Evolutionary conservation across 106 monocot species (phyloP).

Genomic region (Agapanthus africanus): DNA sequence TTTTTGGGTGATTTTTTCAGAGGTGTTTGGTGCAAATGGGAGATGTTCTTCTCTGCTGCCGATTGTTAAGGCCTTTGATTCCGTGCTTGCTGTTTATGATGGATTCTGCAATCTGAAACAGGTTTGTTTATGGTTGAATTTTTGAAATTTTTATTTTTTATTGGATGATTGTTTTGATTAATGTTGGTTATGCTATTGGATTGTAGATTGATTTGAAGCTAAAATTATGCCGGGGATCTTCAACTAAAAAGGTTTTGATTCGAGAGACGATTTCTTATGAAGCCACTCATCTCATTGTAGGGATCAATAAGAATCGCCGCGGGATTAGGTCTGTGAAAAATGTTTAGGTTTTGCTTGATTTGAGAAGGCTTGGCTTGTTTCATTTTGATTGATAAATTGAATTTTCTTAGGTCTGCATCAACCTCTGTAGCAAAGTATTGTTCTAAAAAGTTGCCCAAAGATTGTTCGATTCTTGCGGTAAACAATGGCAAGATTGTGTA

Average conservation of each 20-base stretch:
- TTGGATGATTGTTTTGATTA: background rate
- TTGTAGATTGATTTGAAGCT: conserved; percentile 46
- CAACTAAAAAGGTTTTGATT: conserved; percentile 31
- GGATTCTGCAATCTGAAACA: conserved; percentile 71
- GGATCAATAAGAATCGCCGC: conserved; percentile 17
- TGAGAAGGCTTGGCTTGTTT: background rate
- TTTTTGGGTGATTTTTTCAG: conserved; percentile 14
- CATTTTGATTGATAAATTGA: background rate
- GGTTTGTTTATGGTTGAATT: conserved; percentile 15
- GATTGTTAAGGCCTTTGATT: conserved; percentile 36
- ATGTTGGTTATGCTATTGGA: background rate
- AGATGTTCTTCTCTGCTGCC: conserved; percentile 25
- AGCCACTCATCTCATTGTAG: conserved; percentile 33
- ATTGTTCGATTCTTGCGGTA: conserved; percentile 47
- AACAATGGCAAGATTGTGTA: conserved; percentile 57
- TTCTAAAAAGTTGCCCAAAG: conserved; percentile 38
- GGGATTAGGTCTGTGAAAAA: conserved; percentile 16
- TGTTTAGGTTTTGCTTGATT: background rate
- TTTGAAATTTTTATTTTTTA: background rate
- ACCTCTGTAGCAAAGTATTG: conserved; percentile 47
- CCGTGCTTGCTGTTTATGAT: conserved; percentile 50
- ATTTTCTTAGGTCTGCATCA: conserved; percentile 18
- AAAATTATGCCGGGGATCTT: conserved; percentile 33
- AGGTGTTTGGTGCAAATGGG: conserved; percentile 15
- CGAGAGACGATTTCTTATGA: conserved; percentile 17